Evolutionary conservation across 441 rosid species (phyloP).

Genomic region (Geranium incanum): DNA sequence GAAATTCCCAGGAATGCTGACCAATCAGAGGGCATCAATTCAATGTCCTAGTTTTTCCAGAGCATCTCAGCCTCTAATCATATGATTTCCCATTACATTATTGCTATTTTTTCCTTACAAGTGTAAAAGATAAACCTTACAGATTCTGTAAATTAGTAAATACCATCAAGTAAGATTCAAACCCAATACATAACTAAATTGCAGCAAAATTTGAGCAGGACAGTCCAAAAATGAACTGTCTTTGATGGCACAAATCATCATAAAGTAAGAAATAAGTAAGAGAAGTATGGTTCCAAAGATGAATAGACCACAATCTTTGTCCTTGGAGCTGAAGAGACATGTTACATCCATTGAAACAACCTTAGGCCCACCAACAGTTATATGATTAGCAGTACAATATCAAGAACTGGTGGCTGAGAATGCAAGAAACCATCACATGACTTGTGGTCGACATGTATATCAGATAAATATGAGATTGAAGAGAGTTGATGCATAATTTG

Average conservation of each 20-base stretch:
- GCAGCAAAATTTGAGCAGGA: neutral
- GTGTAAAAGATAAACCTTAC: neutral
- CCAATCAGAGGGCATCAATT: slow-evolving; percentile 30
- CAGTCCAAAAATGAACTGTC: neutral
- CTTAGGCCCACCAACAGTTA: too few species aligned
- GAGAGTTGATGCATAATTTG: too few species aligned
- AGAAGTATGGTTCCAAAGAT: neutral
- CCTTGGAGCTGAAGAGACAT: too few species aligned
- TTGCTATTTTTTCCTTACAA: neutral
- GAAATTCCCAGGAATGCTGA: slow-evolving; percentile 23
- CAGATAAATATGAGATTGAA: too few species aligned
- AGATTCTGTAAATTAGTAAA: neutral
- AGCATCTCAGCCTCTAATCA: slow-evolving; percentile 52
- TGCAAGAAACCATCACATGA: too few species aligned
- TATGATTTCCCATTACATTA: neutral
- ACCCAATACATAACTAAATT: too few species aligned
- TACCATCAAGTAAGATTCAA: too few species aligned
- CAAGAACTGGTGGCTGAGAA: too few species aligned
- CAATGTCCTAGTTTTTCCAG: slow-evolving; percentile 61
- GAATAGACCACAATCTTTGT: too few species aligned
- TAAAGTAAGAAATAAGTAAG: neutral
- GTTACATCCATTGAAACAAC: too few species aligned
- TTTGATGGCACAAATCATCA: neutral
- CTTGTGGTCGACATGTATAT: too few species aligned
- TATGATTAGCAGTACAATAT: too few species aligned